Conservation (phyloP, 768 basidiomycete genomes). For the Lentinula raphanica region DNA sequence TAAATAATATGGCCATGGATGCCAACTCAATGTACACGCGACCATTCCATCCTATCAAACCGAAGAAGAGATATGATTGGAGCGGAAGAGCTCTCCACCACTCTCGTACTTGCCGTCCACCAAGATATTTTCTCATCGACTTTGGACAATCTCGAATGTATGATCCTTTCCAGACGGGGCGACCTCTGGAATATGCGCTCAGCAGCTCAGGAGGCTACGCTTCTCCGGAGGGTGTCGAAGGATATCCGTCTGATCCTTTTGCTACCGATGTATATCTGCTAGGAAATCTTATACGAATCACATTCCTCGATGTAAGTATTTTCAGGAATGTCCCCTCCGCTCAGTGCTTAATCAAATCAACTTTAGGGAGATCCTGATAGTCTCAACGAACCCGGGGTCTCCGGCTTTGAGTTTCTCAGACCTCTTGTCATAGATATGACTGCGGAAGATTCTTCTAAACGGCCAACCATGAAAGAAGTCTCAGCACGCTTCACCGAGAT, state of each 20-base stretch:
- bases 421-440: constrained; percentile 8
- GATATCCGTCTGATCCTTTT: constrained; percentile 31
- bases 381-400: not conserved
- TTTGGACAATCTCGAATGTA: constrained; percentile 30
- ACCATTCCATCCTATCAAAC: not conserved
- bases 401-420: constrained; percentile 10
- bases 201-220: constrained; percentile 36
- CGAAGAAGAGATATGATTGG: not conserved
- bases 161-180: constrained; percentile 21
- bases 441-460: constrained; percentile 1
- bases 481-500: constrained; percentile 7
- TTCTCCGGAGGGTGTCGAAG: constrained; percentile 28
- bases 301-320: constrained; percentile 10
- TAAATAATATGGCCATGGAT: constrained; percentile 5
- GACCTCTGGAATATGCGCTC: constrained; percentile 25
- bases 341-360: not conserved
- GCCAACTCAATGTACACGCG: not conserved
- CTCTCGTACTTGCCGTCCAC: constrained; percentile 22
- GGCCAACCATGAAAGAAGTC: constrained; percentile 14
- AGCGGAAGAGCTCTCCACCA: constrained; percentile 12
- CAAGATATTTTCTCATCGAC: constrained; percentile 34
- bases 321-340: not conserved
- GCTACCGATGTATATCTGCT: constrained; percentile 39
- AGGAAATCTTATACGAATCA: constrained; percentile 23
- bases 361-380: not conserved